These are phyloP conservation scores for Sabuloglossum arenarium DNA, from an alignment of 495 filamentous ascomycete species.

Conservation along the genomic window DNA sequence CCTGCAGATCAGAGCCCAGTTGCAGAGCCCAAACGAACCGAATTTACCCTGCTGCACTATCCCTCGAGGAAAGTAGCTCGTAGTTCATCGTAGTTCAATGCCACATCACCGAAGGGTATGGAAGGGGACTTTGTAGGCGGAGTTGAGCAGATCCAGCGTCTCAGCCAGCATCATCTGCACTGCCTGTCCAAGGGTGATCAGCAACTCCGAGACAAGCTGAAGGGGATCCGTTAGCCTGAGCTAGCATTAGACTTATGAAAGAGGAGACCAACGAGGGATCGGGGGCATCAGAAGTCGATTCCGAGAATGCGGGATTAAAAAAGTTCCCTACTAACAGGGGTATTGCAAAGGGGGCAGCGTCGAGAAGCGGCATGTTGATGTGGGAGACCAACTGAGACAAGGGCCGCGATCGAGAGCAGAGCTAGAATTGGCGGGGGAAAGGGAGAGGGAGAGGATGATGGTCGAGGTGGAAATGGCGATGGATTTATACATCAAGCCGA, in stretches of 20 bases:
- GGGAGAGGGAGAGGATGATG: background rate
- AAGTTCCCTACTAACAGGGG: background rate
- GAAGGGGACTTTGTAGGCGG: too few relatives aligned
- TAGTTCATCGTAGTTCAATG: too few relatives aligned
- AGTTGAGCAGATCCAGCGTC: background rate
- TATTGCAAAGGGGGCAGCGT: background rate
- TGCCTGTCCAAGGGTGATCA: background rate
- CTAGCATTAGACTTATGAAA: background rate
- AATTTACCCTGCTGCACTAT: background rate
- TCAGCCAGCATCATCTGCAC: background rate
- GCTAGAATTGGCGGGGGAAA: background rate
- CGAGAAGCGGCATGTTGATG: background rate
- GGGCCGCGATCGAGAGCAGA: background rate
- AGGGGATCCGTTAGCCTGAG: background rate
- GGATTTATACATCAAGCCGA: background rate
- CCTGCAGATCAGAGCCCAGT: background rate
- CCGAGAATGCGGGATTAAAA: background rate
- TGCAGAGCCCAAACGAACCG: background rate
- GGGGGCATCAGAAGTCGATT: background rate
- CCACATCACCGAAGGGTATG: too few relatives aligned
- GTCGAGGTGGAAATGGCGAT: background rate
- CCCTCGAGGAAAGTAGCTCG: background rate
- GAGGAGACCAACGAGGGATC: background rate
- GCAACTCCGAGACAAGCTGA: background rate
- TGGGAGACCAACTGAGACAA: background rate